phyloP scores from a whole-genome alignment of 805 yeast species.

The Grigorovia transvaalensis region DNA sequence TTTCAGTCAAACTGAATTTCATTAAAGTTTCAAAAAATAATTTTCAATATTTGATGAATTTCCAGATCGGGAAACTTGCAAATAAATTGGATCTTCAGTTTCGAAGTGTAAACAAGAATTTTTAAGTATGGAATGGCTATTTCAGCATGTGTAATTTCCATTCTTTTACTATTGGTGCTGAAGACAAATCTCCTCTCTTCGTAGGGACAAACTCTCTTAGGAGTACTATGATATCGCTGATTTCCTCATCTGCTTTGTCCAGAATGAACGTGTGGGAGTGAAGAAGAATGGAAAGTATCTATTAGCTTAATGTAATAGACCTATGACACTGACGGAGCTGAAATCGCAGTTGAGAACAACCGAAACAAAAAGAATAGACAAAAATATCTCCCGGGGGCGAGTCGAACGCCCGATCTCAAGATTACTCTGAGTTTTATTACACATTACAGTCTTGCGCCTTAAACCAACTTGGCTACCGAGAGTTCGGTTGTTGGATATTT shows the following conservation, averaged over 20 bases:
- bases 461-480: neutral
- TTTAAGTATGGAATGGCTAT: neutral
- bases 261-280: too few species aligned
- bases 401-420: neutral
- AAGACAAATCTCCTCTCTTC: too few species aligned
- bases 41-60: neutral
- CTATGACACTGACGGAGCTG: too few species aligned
- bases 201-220: too few species aligned
- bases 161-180: neutral
- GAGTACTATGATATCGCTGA: too few species aligned
- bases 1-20: neutral
- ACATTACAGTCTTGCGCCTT: neutral
- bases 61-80: neutral
- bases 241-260: too few species aligned
- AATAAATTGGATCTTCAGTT: neutral
- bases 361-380: neutral
- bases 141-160: neutral
- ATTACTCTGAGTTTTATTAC: neutral
- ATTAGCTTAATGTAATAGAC: too few species aligned
- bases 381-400: neutral
- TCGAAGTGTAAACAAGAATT: neutral
- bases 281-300: too few species aligned
- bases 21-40: neutral
- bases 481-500: neutral
- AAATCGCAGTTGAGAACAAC: too few species aligned